Evolutionary conservation across 1,139 yeast species (phyloP).

Genomic region (Candida pseudoviswanathii): DNA sequence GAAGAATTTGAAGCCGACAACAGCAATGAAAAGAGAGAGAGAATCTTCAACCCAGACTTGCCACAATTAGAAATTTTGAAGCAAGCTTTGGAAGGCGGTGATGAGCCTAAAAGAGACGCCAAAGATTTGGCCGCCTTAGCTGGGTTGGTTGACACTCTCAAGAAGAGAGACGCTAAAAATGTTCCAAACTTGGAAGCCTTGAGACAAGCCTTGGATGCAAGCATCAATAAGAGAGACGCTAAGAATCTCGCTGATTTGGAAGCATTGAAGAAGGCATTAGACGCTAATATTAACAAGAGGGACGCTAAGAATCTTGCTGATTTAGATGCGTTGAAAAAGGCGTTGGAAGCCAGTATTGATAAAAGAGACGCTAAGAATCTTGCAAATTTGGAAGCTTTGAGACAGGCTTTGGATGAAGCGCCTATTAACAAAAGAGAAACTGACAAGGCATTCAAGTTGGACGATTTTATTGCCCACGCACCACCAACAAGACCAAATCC

Average conservation of each 20-base stretch:
- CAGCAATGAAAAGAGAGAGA: slow-evolving; percentile 8
- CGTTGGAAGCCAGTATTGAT: too few relatives aligned
- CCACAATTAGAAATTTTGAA: slow-evolving; percentile 17
- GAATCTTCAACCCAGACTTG: not conserved
- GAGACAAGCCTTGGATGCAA: slow-evolving; percentile 5
- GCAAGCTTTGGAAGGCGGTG: slow-evolving; percentile 4
- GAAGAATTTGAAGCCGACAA: not conserved
- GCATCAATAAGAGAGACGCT: slow-evolving; percentile 19
- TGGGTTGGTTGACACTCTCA: not conserved
- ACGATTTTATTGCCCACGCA: slow-evolving; percentile 12
- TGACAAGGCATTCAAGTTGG: slow-evolving; percentile 18
- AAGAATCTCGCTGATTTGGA: slow-evolving; percentile 18
- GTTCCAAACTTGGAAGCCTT: slow-evolving; percentile 19
- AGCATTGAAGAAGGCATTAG: too few relatives aligned
- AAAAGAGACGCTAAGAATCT: too few relatives aligned
- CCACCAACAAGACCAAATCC: slow-evolving; percentile 19
- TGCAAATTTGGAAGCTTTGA: too few relatives aligned
- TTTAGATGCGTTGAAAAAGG: too few relatives aligned
- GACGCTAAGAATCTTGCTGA: too few relatives aligned
- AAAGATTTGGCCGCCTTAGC: slow-evolving; percentile 16
- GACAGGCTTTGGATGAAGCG: too few relatives aligned
- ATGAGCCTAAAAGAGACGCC: slow-evolving; percentile 20
- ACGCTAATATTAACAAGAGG: too few relatives aligned
- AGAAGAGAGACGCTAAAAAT: slow-evolving; percentile 25
- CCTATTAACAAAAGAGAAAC: too few relatives aligned